Evolutionary conservation across 2,329 filamentous ascomycete species (phyloP), one percentile per base, ranked within the genome.

Genomic region (Berkeleyomyces basicola): DNA sequence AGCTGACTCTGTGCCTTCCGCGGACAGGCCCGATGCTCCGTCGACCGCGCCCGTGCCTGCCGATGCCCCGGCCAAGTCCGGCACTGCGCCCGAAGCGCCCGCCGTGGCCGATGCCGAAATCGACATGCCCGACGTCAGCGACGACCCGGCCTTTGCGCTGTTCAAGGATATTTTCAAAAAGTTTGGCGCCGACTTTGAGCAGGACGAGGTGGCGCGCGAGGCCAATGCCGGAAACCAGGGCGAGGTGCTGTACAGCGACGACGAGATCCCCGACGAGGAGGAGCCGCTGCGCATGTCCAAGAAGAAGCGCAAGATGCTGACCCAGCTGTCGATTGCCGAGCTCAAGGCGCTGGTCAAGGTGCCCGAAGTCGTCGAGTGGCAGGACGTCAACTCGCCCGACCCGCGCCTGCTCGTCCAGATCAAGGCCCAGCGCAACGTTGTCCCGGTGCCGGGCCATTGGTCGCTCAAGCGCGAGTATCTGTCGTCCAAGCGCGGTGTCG

Each of bases 301-400:
- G 75, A 96, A 96, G 79, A 92, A 95, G 74, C 82, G 87, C 68
- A 99, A 97, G 76, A 84, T 87, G 74, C 79, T 90, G 71, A 95
- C 87, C 75, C 96, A 95, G 74, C 78, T 97, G 40, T 95, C 92
- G 5, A 89, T 99, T 65, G 93, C 93, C 58, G 90, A 97, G 74
- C 81, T 99, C 66, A 99, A 99, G 75, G 89, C 92, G 4, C 76
- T 96, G 62, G 93, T 96, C 65, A 82, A 80, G 69, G 92, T 91
- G 68, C 93, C 93, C 2, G 93, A 99, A 73, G 83, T 96, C 7
- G 92, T 99, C 4, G 93, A 99, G 70, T 97, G 93, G 93, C 93
- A 95, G 62, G 93, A 99, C 71, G 88, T 89, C 10, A 95, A 90
- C 14, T 91, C 93, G 0, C 84, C 88, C 36, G 91, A 99, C 71